A percentile compares a stretch with the other conserved stretches of the same genome.
Conservation (phyloP, 2,329 filamentous ascomycete species). For the Arthrobotrys sinensis region DNA sequence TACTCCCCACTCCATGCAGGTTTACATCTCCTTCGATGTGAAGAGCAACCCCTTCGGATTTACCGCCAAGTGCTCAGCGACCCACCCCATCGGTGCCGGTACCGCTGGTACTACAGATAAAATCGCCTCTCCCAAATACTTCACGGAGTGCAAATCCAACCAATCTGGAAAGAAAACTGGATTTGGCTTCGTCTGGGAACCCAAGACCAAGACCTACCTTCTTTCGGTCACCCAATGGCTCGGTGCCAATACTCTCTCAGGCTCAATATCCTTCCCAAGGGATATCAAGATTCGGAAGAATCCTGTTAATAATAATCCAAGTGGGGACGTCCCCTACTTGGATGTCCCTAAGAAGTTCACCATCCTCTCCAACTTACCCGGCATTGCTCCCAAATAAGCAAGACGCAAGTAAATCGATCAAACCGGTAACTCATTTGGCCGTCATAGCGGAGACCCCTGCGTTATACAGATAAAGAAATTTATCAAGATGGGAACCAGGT, state of each 20-base stretch:
- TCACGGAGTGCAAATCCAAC: conserved; percentile 10
- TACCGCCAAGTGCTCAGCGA: conserved; percentile 7
- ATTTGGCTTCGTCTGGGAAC: conserved; percentile 21
- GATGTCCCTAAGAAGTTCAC: conserved; percentile 8
- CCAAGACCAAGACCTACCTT: conserved; percentile 23
- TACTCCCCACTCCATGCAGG: background rate
- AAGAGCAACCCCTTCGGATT: conserved; percentile 12
- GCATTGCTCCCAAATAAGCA: background rate
- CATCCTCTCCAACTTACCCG: conserved; percentile 13
- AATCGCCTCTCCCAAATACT: conserved; percentile 2
- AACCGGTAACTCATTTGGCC: conserved; percentile 1
- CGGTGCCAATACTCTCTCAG: conserved; percentile 17
- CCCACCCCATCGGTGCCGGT: conserved; percentile 14
- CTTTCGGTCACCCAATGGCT: conserved; percentile 28
- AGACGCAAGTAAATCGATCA: background rate
- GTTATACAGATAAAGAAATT: too few species aligned
- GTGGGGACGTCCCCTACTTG: conserved; percentile 35
- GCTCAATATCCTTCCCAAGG: conserved; percentile 7
- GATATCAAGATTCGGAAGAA: conserved; percentile 25
- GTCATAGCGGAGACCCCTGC: background rate
- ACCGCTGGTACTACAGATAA: background rate
- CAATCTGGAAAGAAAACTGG: conserved; percentile 5
- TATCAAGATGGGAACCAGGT: too few species aligned
- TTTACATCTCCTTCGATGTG: conserved; percentile 15
- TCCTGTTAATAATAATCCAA: conserved; percentile 11